Evolutionary conservation across 768 basidiomycete species (phyloP).

Genomic region (Russula abietina): DNA sequence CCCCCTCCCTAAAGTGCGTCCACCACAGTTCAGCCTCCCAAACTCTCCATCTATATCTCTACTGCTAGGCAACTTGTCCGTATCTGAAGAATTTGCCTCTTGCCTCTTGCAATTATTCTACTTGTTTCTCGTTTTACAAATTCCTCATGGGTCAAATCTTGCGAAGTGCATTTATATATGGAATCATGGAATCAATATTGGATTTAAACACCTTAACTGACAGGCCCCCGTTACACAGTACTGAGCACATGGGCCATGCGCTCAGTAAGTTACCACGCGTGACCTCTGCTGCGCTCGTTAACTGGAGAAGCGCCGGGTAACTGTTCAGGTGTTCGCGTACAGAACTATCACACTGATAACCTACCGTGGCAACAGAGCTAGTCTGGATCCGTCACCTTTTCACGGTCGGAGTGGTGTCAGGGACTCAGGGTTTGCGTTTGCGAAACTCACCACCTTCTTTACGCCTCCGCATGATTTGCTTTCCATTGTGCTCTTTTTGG

Average conservation of each 20-base stretch:
- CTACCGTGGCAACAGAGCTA: not conserved
- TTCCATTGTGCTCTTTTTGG: not conserved
- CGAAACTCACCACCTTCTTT: not conserved
- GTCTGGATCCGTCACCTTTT: not conserved
- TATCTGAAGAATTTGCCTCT: too few relatives aligned
- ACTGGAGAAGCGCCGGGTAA: not conserved
- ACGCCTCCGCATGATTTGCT: not conserved
- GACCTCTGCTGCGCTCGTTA: too few relatives aligned
- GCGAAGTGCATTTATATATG: not conserved
- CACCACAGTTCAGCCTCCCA: too few relatives aligned
- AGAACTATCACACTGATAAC: not conserved
- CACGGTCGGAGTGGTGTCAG: not conserved
- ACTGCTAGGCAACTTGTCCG: too few relatives aligned
- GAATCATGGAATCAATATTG: not conserved
- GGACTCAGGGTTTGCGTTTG: not conserved
- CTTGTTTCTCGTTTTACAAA: not conserved
- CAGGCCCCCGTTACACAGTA: too few relatives aligned
- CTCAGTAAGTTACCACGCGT: too few relatives aligned
- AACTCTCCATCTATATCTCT: too few relatives aligned
- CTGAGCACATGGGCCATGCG: not conserved
- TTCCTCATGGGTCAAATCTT: not conserved
- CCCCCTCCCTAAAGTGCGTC: too few relatives aligned
- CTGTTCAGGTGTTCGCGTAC: not conserved
- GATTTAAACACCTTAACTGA: not conserved
- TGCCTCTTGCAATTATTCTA: too few relatives aligned